Conservation (phyloP, 495 filamentous ascomycete species). For the Apodospora peruviana region DNA sequence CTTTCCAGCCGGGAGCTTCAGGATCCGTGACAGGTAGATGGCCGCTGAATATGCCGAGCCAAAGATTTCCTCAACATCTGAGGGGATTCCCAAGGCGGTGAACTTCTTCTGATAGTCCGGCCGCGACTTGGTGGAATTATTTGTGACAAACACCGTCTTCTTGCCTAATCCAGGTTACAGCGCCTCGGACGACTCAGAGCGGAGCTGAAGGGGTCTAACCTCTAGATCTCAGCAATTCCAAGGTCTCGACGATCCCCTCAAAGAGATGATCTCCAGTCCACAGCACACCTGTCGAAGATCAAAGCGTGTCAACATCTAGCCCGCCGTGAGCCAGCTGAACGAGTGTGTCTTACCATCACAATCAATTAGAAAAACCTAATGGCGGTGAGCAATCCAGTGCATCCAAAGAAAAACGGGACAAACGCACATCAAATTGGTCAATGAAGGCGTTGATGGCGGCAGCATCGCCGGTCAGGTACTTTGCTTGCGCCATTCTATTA, state of each 20-base stretch:
- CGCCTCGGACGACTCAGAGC: not conserved
- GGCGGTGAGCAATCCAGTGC: conserved; percentile 3
- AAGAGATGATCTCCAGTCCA: conserved; percentile 94
- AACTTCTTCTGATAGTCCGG: conserved; percentile 89
- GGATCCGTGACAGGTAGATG: conserved; percentile 92
- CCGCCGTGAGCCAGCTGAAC: no score
- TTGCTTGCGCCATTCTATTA: conserved; percentile 43
- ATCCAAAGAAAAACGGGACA: conserved; percentile 3
- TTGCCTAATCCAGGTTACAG: conserved; percentile 56
- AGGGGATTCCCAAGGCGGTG: conserved; percentile 72
- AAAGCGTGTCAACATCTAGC: conserved; percentile 14
- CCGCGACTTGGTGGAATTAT: conserved; percentile 97
- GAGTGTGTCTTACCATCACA: conserved; percentile 93
- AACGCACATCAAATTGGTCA: conserved; percentile 82
- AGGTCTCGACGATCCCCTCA: conserved; percentile 72
- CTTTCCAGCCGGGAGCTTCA: conserved; percentile 66
- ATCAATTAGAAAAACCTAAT: conserved; percentile 87
- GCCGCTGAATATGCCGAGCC: conserved; percentile 90
- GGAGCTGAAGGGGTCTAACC: no score
- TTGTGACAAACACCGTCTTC: conserved; percentile 92
- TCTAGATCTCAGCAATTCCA: conserved; percentile 72
- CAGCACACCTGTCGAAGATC: conserved; percentile 64
- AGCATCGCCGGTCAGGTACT: conserved; percentile 76
- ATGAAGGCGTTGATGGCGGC: conserved; percentile 74
- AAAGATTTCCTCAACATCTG: conserved; percentile 83